Conservation (phyloP, 352 stramenopile genomes). For the Phytophthora constricta region DNA sequence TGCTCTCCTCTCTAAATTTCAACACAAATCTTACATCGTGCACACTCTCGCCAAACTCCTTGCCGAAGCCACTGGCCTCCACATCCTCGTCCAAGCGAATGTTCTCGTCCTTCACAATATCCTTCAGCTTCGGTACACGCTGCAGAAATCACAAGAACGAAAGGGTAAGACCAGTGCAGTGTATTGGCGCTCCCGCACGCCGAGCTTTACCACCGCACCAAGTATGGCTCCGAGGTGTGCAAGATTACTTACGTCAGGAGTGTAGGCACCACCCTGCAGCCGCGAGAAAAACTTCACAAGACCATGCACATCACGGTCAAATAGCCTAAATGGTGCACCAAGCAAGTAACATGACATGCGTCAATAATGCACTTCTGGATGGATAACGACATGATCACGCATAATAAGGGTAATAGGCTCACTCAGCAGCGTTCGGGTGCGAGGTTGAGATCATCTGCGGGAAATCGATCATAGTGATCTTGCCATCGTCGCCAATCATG, state of each 20-base stretch:
- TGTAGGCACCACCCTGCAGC: constrained; percentile 82
- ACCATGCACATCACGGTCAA: constrained; percentile 96
- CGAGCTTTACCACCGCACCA: not conserved
- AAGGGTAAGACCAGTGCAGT: constrained; percentile 12
- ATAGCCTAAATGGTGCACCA: constrained; percentile 59
- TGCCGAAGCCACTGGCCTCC: constrained; percentile 82
- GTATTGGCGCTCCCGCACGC: too few relatives aligned
- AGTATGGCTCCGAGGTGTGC: not conserved
- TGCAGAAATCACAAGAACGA: constrained; percentile 24
- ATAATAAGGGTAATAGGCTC: constrained; percentile 38
- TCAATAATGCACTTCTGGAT: constrained; percentile 77
- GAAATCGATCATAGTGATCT: constrained; percentile 99
- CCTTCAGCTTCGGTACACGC: constrained; percentile 58
- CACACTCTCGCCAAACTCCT: constrained; percentile 77
- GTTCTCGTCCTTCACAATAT: constrained; percentile 78
- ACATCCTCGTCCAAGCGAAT: constrained; percentile 72
- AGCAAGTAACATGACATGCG: constrained; percentile 27
- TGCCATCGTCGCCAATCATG: constrained; percentile 94
- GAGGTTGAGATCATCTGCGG: constrained; percentile 99
- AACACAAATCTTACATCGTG: constrained; percentile 50
- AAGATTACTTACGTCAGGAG: constrained; percentile 80
- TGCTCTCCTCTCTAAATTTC: not conserved
- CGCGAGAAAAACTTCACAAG: constrained; percentile 96
- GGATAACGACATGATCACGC: too few relatives aligned
- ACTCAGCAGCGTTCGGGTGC: constrained; percentile 98